Percentiles rank a stretch among this genome's conserved stretches.
Conservation (phyloP, 495 filamentous ascomycete species). For the Penicillium chermesinum region DNA sequence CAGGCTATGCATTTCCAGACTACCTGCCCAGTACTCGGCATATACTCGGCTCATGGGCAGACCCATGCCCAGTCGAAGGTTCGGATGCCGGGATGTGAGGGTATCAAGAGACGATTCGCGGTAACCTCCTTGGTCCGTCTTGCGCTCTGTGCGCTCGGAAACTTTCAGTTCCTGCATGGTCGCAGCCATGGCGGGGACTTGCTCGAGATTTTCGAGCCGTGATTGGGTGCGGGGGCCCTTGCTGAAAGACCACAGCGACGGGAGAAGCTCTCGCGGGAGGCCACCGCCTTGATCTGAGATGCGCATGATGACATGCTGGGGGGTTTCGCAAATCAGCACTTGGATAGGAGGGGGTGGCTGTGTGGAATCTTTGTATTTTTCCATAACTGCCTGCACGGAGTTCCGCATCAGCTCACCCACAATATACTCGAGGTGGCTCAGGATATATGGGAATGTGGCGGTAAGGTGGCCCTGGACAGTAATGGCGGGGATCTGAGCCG, state of each 20-base stretch:
- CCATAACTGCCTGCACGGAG: constrained; percentile 85
- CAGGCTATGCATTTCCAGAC: constrained; percentile 82
- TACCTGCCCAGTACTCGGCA: constrained; percentile 98
- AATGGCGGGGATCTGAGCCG: constrained; percentile 67
- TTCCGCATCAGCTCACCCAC: constrained; percentile 93
- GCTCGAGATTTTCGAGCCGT: constrained; percentile 72
- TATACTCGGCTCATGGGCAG: constrained; percentile 92
- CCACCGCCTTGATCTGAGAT: constrained; percentile 95
- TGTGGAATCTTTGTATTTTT: constrained; percentile 48
- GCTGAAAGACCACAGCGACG: constrained; percentile 91
- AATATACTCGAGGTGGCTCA: constrained; percentile 95
- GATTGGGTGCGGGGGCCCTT: constrained; percentile 74
- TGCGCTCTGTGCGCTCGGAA: constrained; percentile 28
- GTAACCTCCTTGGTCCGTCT: constrained; percentile 25
- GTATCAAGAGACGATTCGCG: constrained; percentile 65
- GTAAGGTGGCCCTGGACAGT: constrained; percentile 79
- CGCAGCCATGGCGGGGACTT: constrained; percentile 88
- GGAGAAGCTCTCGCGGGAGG: constrained; percentile 76
- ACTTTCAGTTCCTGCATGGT: constrained; percentile 81
- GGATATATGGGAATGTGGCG: constrained; percentile 92
- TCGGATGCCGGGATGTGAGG: constrained; percentile 74
- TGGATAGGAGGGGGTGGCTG: constrained; percentile 72
- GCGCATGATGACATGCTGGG: constrained; percentile 93
- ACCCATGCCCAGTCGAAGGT: constrained; percentile 88
- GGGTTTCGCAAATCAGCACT: constrained; percentile 88